Conservation (phyloP, 345 rosid species). For the Viola odorata region DNA sequence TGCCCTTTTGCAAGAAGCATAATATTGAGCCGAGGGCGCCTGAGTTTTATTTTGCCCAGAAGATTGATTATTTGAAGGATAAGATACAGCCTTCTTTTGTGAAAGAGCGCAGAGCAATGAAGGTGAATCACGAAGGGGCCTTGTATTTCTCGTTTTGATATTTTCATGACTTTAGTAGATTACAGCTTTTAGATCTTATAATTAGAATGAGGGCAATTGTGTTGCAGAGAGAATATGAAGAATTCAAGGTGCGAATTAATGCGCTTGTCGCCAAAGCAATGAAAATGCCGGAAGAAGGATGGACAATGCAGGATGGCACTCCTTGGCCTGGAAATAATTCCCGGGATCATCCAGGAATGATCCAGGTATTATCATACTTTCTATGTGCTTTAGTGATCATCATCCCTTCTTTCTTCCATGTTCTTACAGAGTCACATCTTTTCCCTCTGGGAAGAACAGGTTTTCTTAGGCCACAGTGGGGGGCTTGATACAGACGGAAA, state of each 20-base stretch:
- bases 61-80: constrained; percentile 97
- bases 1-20: constrained; percentile 98
- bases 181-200: background rate
- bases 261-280: constrained; percentile 99
- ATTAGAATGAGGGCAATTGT: background rate
- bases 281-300: constrained; percentile 99
- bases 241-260: constrained; percentile 97
- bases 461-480: constrained; percentile 96
- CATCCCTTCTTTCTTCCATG: background rate
- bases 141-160: background rate
- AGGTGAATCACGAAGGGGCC: constrained; percentile 41
- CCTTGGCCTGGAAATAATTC: constrained; percentile 99
- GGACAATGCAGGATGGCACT: constrained; percentile 99
- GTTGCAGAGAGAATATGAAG: constrained; percentile 95
- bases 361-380: constrained; percentile 62
- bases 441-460: constrained; percentile 35
- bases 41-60: constrained; percentile 95
- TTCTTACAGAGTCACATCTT: constrained; percentile 6
- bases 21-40: constrained; percentile 98
- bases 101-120: constrained; percentile 97
- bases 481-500: constrained; percentile 98
- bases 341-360: constrained; percentile 99
- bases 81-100: constrained; percentile 98
- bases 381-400: background rate
- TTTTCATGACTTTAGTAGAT: background rate